A percentile compares a stretch with the other conserved stretches of the same genome.
These are phyloP conservation scores for Pythium pyrilobum DNA, from an alignment of 352 stramenopile genomes.

Conservation along the genomic window DNA sequence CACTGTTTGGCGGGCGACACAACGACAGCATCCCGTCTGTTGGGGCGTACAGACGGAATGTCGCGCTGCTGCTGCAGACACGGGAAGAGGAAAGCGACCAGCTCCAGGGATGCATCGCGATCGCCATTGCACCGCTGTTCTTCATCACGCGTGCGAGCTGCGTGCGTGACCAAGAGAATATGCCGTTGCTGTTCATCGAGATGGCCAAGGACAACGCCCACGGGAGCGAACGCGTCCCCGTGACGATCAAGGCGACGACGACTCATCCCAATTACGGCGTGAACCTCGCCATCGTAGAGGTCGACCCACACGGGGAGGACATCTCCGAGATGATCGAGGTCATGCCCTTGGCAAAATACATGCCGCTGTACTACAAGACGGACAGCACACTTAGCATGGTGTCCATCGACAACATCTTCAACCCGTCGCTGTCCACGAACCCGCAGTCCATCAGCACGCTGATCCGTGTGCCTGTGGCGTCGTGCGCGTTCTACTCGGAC, in stretches of 20 bases:
- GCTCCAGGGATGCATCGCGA: slow-evolving; percentile 19
- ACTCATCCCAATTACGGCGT: slow-evolving; percentile 12
- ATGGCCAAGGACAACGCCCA: background rate
- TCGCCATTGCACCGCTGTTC: slow-evolving; percentile 18
- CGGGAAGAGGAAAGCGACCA: slow-evolving; percentile 9
- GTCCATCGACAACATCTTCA: slow-evolving; percentile 24
- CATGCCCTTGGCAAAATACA: background rate
- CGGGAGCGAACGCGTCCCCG: background rate
- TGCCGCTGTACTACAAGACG: slow-evolving; percentile 10
- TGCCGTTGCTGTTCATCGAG: slow-evolving; percentile 9
- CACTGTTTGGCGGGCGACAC: slow-evolving; percentile 10
- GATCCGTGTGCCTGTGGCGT: slow-evolving; percentile 14
- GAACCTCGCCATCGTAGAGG: slow-evolving; percentile 22
- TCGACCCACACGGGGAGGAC: background rate
- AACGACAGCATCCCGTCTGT: slow-evolving; percentile 13
- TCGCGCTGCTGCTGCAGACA: slow-evolving; percentile 14
- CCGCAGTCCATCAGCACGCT: slow-evolving; percentile 9
- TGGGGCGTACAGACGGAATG: slow-evolving; percentile 4
- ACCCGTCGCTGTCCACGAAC: slow-evolving; percentile 12
- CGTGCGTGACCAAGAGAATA: background rate
- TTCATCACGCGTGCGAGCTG: slow-evolving; percentile 24
- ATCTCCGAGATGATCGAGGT: background rate
- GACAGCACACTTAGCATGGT: slow-evolving; percentile 12
- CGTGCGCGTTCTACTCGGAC: slow-evolving; percentile 15
- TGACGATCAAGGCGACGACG: slow-evolving; percentile 9